phyloP scores from a whole-genome alignment of 805 yeast genomes.

The Candida sanyiensis region DNA sequence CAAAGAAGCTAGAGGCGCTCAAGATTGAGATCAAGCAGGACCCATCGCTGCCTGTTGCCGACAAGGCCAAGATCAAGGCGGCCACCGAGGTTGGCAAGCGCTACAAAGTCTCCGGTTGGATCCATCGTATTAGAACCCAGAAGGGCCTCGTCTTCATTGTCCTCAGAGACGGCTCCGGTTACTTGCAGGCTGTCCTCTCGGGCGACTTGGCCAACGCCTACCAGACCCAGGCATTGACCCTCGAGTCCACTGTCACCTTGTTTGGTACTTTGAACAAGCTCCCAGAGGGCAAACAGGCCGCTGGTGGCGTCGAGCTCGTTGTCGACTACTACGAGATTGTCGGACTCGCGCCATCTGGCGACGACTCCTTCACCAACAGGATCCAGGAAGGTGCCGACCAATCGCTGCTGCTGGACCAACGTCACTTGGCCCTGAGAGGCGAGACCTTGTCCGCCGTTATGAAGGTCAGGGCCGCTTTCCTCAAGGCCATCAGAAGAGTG shows the following conservation, averaged over 20 bases:
- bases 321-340: conserved; percentile 87
- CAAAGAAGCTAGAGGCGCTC: conserved; percentile 72
- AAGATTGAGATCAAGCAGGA: conserved; percentile 75
- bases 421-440: conserved; percentile 95
- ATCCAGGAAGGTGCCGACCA: conserved; percentile 94
- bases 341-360: conserved; percentile 95
- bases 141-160: conserved; percentile 89
- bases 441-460: conserved; percentile 88
- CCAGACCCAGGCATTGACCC: conserved; percentile 75
- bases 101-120: conserved; percentile 86
- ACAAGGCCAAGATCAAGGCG: conserved; percentile 51
- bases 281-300: conserved; percentile 96
- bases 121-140: conserved; percentile 89
- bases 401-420: conserved; percentile 83
- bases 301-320: conserved; percentile 91
- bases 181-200: conserved; percentile 74
- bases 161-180: conserved; percentile 94
- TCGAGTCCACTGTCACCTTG: conserved; percentile 78
- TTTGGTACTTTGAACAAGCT: conserved; percentile 77
- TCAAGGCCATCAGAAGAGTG: conserved; percentile 69
- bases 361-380: conserved; percentile 90
- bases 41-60: conserved; percentile 61
- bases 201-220: conserved; percentile 93
- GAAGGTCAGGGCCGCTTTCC: conserved; percentile 85
- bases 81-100: conserved; percentile 53